Base-by-base conservation (phyloP, 352 stramenopile genomes). In the Sclerospora graminicola region DNA sequence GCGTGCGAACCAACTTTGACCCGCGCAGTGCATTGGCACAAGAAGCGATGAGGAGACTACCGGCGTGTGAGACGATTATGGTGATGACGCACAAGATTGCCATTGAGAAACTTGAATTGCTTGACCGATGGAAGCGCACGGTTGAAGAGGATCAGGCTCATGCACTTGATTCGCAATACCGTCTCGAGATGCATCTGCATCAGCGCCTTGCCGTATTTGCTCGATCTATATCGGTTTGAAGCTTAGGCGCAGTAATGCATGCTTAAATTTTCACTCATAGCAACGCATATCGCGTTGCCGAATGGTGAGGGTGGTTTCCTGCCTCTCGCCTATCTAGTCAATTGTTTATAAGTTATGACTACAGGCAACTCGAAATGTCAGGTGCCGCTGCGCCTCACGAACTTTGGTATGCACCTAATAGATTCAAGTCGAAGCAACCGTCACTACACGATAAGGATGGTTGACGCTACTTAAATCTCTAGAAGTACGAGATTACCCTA, bases 61-160 rank as follows among this genome's bases (percentile, higher is more conserved):
- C 72, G 24, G 57, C 55, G 4, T 72, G 66, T 43, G 79, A 90
- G 56, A 84, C 69, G 53, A 68, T 77, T 8, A 69, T 88, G 48
- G 61, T 88, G 41, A 66, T 81, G 40, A 81, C 67, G 37, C 79
- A 90, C 27, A 79, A 77, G 39, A 55, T 87, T n/a, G 79, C 71
- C 44, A 70, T 84, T 35, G 63, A 84, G 45, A 84, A 88, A 49
- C 60, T 88, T 20, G 75, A 90, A 27, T 27, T 82, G 23, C 51
- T 90, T 10, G 63, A 83, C 27, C 54, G 65, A 49, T 90, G 79
- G 79, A 62, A 67, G 37, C 41, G 41, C 8, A 60, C 66, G 0
- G 71, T 90, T 9, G 68, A 68, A 48, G 50, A 67, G 23, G 79
- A 90, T 41, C 69, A 73, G 20, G 46, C 60, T 20, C 54, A 63